Conservation (phyloP, 1,284 basidiomycete genomes). For the Melanopsichium pennsylvanicum region DNA sequence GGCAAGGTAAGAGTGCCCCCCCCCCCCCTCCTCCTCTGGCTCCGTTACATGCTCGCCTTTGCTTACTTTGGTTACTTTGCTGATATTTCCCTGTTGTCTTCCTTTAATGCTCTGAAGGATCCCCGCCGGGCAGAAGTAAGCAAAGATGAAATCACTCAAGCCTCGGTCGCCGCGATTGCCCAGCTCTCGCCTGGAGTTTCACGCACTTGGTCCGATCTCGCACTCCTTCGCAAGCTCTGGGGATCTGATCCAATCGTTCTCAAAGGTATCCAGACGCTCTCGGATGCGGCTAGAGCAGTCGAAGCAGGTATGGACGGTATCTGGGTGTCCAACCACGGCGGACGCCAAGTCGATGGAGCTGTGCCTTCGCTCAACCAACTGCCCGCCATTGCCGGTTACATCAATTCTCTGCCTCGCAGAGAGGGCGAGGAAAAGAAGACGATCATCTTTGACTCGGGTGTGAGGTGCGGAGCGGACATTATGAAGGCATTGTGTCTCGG, state of each 20-base stretch:
- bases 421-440: constrained; percentile 43
- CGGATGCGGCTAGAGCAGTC: constrained; percentile 55
- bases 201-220: constrained; percentile 57
- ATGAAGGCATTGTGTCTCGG: constrained; percentile 60
- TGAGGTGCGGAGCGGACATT: constrained; percentile 56
- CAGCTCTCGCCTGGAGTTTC: constrained; percentile 55
- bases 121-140: constrained; percentile 43
- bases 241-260: constrained; percentile 56
- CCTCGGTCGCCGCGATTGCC: constrained; percentile 44
- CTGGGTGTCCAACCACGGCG: constrained; percentile 63
- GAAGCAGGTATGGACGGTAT: constrained; percentile 59
- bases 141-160: constrained; percentile 49
- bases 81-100: too few species aligned
- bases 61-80: neutral
- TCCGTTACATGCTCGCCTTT: neutral
- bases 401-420: constrained; percentile 22
- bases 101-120: constrained; percentile 18
- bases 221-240: constrained; percentile 51
- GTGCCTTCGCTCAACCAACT: constrained; percentile 50
- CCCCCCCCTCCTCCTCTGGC: neutral
- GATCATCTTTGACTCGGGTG: constrained; percentile 58
- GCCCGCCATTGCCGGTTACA: constrained; percentile 41
- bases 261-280: constrained; percentile 56
- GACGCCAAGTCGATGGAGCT: constrained; percentile 61
- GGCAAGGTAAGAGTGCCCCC: too few species aligned